phyloP scores from a whole-genome alignment of 1,284 basidiomycete species.

The Heterobasidion occidentale region DNA sequence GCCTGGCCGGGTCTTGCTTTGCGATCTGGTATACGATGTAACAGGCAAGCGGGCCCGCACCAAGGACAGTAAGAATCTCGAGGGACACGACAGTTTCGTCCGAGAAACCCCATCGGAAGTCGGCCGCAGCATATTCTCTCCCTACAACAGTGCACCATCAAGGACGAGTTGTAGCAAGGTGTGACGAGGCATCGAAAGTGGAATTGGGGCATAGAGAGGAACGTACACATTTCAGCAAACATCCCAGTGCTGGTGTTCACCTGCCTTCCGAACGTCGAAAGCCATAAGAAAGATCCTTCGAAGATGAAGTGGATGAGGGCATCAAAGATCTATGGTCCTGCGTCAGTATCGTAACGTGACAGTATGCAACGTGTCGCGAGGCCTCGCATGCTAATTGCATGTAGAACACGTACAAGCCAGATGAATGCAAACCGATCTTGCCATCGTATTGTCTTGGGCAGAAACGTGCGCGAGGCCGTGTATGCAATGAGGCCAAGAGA shows the following conservation, averaged over 20 bases:
- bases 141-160: constrained; percentile 21
- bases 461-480: constrained; percentile 37
- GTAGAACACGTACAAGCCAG: constrained; percentile 48
- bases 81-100: constrained; percentile 77
- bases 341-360: background rate
- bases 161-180: background rate
- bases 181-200: background rate
- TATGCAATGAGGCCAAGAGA: constrained; percentile 42
- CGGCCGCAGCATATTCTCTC: constrained; percentile 68
- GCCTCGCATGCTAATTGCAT: background rate
- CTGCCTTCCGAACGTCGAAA: constrained; percentile 64
- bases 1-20: constrained; percentile 55
- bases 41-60: constrained; percentile 63
- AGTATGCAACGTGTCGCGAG: background rate
- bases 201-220: background rate
- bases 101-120: constrained; percentile 71
- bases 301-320: constrained; percentile 73
- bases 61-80: constrained; percentile 75
- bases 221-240: constrained; percentile 72
- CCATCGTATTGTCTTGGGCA: constrained; percentile 55
- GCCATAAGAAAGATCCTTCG: constrained; percentile 72
- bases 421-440: constrained; percentile 64
- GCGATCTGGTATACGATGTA: constrained; percentile 61
- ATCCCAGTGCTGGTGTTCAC: constrained; percentile 63
- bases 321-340: constrained; percentile 51